Evolutionary conservation across 2,329 filamentous ascomycete species (phyloP), one percentile per base, ranked within the genome.

Genomic region (Venturia oleaginea): DNA sequence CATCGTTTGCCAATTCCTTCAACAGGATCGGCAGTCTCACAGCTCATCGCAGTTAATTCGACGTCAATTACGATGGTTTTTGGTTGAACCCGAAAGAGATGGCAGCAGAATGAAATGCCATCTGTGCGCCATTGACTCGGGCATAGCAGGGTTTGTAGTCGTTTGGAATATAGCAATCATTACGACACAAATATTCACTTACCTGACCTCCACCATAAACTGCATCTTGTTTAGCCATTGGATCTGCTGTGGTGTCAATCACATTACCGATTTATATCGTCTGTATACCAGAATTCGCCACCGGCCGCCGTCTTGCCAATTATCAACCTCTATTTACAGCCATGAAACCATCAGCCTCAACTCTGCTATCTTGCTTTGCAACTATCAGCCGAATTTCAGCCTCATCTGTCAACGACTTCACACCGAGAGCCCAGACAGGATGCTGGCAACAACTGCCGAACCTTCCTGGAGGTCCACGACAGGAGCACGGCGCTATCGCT

Each of bases 401-500:
- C 15, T 43, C 19, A 19, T 2, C 40, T 43, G 15, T 4, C 40
- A 43, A 15, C 40, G 40, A 43, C 15, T 19, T 57, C n/a, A n/a
- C 19, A 51, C 22, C 46, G 3, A 51, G n/a, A 27, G n/a, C 22
- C 24, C 46, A 51, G 13, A 11, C 5, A 51, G 46, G n/a, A 51
- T 51, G 24, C 24, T 51, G 46, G 46, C 46, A 51, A 51, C 46
- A 51, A 11, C 46, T 63, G 22, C 42, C 61, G n/a, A 30, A 11
- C 30, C 27, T 64, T 2, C 48, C 62, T 34, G 15, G 34, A 22
- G 62, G 62, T 34, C 48, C 62, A 24, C 4, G 62, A 27, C 60
- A 65, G 34, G 63, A 65, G 38, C 63, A 65, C 22, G 24, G 24
- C 63, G 59, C 38, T 22, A 32, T 27, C 2, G 57, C 57, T 24